Evolutionary conservation across 164 flowering plant species (phyloP), one percentile per base, ranked within the genome.

Genomic region (Liquidambar formosana): DNA sequence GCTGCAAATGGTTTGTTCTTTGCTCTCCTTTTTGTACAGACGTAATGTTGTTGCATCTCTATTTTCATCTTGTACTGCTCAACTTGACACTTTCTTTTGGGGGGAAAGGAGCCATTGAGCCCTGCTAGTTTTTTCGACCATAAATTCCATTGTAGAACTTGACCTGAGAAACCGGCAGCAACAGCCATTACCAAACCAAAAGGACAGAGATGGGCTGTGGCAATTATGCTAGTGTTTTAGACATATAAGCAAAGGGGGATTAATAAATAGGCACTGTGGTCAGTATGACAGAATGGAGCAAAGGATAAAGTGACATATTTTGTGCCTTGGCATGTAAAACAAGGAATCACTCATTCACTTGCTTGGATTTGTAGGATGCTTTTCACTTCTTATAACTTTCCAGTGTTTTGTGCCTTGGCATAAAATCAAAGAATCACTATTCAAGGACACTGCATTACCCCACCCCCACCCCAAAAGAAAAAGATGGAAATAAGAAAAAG

Each of bases 271-370:
- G 25, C 48, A 47, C 18, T 12, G n/a, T 10, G 16, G 13, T n/a
- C 18, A 10, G 63, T n/a, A 14, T 65, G 25, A 75, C 45, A 21
- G 25, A 44, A 10, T 22, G 18, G 23, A 58, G 73, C 57, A 70
- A 75, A 48, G 77, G 60, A 65, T 53, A 65, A 75, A 65, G 63
- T 27, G 21, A 12, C 44, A 23, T 56, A 0, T 43, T 41, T 23
- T 43, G 38, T 70, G 62, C 66, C 79, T 72, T 72, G 64, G 27
- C 44, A 68, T 57, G 43, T 52, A n/a, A 76, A 57, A 33, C 41
- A 33, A 33, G 41, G 41, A 33, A 33, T 33, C 6, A 33, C 41
- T n/a, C n/a, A n/a, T n/a, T n/a, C n/a, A n/a, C n/a, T n/a, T 33
- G 41, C 4, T 33, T 33, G 4, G 6, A 2, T 33, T 33, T 6